Base-by-base conservation (phyloP, 345 rosid genomes). In the Linum tenue region DNA sequence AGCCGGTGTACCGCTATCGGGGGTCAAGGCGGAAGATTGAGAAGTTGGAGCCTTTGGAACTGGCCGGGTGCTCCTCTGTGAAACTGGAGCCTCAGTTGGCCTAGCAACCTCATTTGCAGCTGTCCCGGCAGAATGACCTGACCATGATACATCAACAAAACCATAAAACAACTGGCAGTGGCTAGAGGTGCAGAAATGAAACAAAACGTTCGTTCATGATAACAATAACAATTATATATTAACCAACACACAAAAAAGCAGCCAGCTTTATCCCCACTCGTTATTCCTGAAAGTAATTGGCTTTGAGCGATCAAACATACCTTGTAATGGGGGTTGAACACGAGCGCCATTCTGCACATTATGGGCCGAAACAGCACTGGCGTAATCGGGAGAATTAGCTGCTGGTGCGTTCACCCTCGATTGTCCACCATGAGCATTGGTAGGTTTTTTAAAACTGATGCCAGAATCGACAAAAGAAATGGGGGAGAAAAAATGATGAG, bases 31-130 rank as follows among this genome's bases (percentile, higher is more conserved):
- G 79, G 92, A 59, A 68, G 91, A 62, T 69, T 80, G 97, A 80
- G 96, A 82, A 77, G 91, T 72, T 56, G 92, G 90, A 81, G 84
- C 90, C 79, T 95, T 91, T 0, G 96, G 92, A 79, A 85, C 75
- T 79, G 78, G 74, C 73, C 74, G 83, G 67, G 56, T 51, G 73
- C 70, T 77, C 72, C 80, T 77, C 70, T 77, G 82, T 59, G 77
- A 15, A 61, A 75, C 41, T 15, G 81, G 10, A 9, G 72, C 44
- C 71, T 85, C 96, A 63, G 67, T 67, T 60, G 79, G 78, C 80
- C 75, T 84, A 61, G 78, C 48, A 41, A 64, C 50, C 64, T 74
- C 67, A 39, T 78, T 67, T 59, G 72, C 67, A 74, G 57, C 75
- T 7, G 81, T 82, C 15, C 69, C 82, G 76, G 79, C 83, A 64